These are phyloP conservation scores for Phytopythium kandeliae DNA, from an alignment of 352 stramenopile genomes.

Conservation along the genomic window DNA sequence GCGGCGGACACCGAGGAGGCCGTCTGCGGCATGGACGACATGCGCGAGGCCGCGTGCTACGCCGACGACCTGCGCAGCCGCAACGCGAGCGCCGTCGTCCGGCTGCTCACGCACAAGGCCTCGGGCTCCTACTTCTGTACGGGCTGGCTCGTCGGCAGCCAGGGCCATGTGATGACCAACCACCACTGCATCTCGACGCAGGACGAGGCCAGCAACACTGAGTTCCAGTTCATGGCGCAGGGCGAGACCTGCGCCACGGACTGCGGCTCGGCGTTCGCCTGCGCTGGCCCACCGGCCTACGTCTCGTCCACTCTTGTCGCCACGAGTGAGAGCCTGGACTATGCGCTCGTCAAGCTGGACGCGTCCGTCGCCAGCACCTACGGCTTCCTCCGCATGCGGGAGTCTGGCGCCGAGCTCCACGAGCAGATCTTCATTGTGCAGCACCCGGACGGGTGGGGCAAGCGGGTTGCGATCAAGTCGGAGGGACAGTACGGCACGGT, in stretches of 20 bases:
- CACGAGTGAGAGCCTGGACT: slow-evolving; percentile 36
- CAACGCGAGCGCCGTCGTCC: slow-evolving; percentile 34
- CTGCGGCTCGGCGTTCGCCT: slow-evolving; percentile 31
- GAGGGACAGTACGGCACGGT: slow-evolving; percentile 18
- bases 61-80: slow-evolving; percentile 9
- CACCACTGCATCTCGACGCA: slow-evolving; percentile 65
- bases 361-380: slow-evolving; percentile 25
- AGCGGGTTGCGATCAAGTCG: slow-evolving; percentile 43
- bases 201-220: slow-evolving; percentile 40
- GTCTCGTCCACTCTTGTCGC: slow-evolving; percentile 32
- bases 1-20: slow-evolving; percentile 34
- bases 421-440: slow-evolving; percentile 62
- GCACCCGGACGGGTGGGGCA: slow-evolving; percentile 59
- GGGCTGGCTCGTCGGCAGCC: slow-evolving; percentile 65
- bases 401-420: slow-evolving; percentile 28
- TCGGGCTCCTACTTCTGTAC: slow-evolving; percentile 59
- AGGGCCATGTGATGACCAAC: slow-evolving; percentile 78
- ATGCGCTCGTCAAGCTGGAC: slow-evolving; percentile 55
- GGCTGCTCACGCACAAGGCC: slow-evolving; percentile 62
- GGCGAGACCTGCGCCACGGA: slow-evolving; percentile 21
- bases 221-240: slow-evolving; percentile 67
- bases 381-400: slow-evolving; percentile 52
- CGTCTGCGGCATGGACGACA: slow-evolving; percentile 58
- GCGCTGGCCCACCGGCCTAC: slow-evolving; percentile 25
- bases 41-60: slow-evolving; percentile 56